A percentile compares a stretch with the other conserved stretches of the same genome.
Conservation (phyloP, 805 yeast species). For the Lipomyces mesembrius region DNA sequence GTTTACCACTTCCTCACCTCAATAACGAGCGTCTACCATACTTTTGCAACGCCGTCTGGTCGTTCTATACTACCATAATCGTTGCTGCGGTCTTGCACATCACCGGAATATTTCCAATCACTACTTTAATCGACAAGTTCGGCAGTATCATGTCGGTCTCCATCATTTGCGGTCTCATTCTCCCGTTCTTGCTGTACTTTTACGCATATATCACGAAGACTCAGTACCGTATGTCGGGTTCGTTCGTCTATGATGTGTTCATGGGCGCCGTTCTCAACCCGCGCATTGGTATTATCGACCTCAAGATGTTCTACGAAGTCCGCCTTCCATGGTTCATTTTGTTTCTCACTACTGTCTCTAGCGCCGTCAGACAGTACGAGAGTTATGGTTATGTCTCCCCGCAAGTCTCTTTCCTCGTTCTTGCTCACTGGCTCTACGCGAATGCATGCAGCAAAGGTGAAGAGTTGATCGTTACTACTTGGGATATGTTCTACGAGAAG, state of each 20-base stretch:
- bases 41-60: conserved; percentile 88
- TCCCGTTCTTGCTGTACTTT: conserved; percentile 71
- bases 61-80: conserved; percentile 72
- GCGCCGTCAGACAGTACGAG: conserved; percentile 79
- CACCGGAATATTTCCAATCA: conserved; percentile 73
- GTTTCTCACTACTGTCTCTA: conserved; percentile 73
- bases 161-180: conserved; percentile 72
- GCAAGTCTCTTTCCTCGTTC: conserved; percentile 70
- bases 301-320: conserved; percentile 97
- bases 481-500: conserved; percentile 99
- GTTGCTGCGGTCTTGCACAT: conserved; percentile 67
- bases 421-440: conserved; percentile 93
- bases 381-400: conserved; percentile 77
- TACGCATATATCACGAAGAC: conserved; percentile 70
- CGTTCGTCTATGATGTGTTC: conserved; percentile 85
- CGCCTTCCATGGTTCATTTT: conserved; percentile 96
- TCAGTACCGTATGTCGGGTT: conserved; percentile 90
- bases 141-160: conserved; percentile 94
- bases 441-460: conserved; percentile 98
- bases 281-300: conserved; percentile 86
- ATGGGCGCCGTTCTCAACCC: conserved; percentile 99
- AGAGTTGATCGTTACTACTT: conserved; percentile 93
- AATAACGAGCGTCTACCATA: conserved; percentile 83
- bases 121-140: conserved; percentile 76
- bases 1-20: conserved; percentile 86